Conservation (phyloP, 768 basidiomycete species). For the Pholiota molesta region DNA sequence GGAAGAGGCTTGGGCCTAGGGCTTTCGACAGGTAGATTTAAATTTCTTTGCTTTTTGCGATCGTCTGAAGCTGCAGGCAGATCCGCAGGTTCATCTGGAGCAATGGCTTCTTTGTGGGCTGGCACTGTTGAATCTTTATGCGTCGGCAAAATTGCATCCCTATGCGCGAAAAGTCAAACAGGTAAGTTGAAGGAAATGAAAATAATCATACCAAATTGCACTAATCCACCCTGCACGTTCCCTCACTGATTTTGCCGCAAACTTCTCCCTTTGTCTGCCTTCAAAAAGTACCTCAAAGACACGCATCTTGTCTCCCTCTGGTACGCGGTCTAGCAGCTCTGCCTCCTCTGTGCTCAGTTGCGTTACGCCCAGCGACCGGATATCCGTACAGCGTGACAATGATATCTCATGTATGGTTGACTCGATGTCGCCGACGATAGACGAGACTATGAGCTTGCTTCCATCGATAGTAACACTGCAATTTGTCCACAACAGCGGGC, state of each 20-base stretch:
- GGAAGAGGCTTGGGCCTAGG: constrained; percentile 24
- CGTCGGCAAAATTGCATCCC: constrained; percentile 59
- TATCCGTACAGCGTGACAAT: constrained; percentile 59
- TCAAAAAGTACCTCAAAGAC: constrained; percentile 71
- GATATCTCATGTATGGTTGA: constrained; percentile 48
- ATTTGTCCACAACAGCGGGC: constrained; percentile 49
- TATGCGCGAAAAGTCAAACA: constrained; percentile 25
- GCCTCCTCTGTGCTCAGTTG: constrained; percentile 49
- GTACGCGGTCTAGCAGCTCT: constrained; percentile 33
- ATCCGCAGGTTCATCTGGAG: background rate
- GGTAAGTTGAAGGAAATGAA: constrained; percentile 2
- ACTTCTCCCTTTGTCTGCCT: constrained; percentile 53
- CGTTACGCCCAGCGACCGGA: constrained; percentile 54
- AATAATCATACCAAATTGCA: constrained; percentile 61
- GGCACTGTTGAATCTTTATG: constrained; percentile 51
- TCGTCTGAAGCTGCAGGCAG: background rate
- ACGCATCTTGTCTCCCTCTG: constrained; percentile 45
- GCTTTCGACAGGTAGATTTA: constrained; percentile 20
- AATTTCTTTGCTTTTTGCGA: background rate
- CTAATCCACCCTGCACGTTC: constrained; percentile 77
- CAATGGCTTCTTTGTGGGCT: constrained; percentile 1
- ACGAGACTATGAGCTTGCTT: constrained; percentile 48
- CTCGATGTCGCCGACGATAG: constrained; percentile 37
- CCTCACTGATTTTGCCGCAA: constrained; percentile 61
- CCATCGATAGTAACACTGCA: constrained; percentile 41